Conservation (phyloP, 176 grass and related monocot genomes). For the Cocos nucifera region DNA sequence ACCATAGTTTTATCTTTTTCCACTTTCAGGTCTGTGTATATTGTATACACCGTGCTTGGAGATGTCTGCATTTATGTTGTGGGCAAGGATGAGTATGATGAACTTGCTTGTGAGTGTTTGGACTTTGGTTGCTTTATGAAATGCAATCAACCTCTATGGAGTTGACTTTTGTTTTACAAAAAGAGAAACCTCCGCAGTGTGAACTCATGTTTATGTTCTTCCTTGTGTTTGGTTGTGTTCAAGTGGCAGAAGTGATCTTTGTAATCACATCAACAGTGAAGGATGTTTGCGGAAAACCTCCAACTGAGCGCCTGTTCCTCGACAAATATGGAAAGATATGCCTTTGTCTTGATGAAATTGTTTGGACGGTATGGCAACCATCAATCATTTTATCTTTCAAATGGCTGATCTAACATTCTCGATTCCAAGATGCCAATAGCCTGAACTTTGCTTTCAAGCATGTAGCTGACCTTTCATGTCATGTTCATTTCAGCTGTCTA, state of each 20-base stretch:
- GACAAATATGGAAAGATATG: slow-evolving; percentile 91
- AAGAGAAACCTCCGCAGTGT: background rate
- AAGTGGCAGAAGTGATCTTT: slow-evolving; percentile 86
- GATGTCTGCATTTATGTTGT: slow-evolving; percentile 87
- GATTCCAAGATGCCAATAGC: too few relatives aligned
- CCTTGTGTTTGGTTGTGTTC: slow-evolving; percentile 8
- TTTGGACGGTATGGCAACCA: slow-evolving; percentile 59
- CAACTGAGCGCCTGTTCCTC: slow-evolving; percentile 79
- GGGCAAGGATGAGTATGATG: slow-evolving; percentile 98
- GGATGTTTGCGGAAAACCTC: slow-evolving; percentile 77
- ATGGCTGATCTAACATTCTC: too few relatives aligned
- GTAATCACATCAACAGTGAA: slow-evolving; percentile 87
- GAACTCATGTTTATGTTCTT: too few relatives aligned
- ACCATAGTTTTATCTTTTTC: background rate
- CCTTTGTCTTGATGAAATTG: slow-evolving; percentile 82
- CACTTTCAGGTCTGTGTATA: slow-evolving; percentile 63
- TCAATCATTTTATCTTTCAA: background rate
- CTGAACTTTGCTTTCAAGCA: too few relatives aligned
- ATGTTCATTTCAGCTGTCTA: too few relatives aligned
- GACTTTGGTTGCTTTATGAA: background rate
- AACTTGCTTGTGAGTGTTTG: slow-evolving; percentile 74
- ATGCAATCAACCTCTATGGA: too few relatives aligned
- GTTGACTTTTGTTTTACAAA: background rate
- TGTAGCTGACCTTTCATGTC: too few relatives aligned
- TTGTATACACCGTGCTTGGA: slow-evolving; percentile 85